A percentile compares a stretch with the other conserved stretches of the same genome.
These are phyloP conservation scores for Carnegiea gigantea DNA, from an alignment of 179 eudicot genomes.

Conservation along the genomic window DNA sequence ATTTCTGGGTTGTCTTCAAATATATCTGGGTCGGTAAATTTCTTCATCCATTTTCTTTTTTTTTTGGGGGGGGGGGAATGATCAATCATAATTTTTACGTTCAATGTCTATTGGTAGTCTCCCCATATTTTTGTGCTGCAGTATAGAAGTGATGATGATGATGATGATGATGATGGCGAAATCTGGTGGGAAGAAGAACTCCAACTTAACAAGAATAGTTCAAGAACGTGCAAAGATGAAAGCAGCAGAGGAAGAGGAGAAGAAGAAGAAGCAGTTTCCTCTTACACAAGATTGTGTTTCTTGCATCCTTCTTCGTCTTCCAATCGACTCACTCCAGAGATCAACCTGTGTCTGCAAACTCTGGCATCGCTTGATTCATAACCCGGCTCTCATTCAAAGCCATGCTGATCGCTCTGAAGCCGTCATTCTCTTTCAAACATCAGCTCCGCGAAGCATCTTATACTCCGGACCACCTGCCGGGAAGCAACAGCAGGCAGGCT, in stretches of 20 bases:
- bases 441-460: background rate
- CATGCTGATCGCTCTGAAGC: constrained; percentile 37
- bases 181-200: constrained; percentile 21
- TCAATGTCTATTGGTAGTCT: background rate
- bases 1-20: background rate
- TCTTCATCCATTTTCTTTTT: background rate
- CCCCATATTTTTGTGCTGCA: background rate
- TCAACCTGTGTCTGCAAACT: constrained; percentile 45
- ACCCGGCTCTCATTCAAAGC: constrained; percentile 30
- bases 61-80: background rate
- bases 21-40: background rate
- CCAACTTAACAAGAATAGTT: constrained; percentile 32
- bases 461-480: constrained; percentile 21
- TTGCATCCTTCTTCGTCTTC: constrained; percentile 45
- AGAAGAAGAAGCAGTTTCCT: constrained; percentile 19
- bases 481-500: constrained; percentile 10
- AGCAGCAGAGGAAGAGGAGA: constrained; percentile 29
- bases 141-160: background rate
- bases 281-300: constrained; percentile 39
- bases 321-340: constrained; percentile 40
- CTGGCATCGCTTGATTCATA: constrained; percentile 40
- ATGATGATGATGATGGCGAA: constrained; percentile 12
- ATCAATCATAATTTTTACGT: too few relatives aligned
- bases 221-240: constrained; percentile 33
- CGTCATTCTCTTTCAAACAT: constrained; percentile 19